Conservation (phyloP, 306 rosid genomes). For the Glycyrrhiza uralensis region DNA sequence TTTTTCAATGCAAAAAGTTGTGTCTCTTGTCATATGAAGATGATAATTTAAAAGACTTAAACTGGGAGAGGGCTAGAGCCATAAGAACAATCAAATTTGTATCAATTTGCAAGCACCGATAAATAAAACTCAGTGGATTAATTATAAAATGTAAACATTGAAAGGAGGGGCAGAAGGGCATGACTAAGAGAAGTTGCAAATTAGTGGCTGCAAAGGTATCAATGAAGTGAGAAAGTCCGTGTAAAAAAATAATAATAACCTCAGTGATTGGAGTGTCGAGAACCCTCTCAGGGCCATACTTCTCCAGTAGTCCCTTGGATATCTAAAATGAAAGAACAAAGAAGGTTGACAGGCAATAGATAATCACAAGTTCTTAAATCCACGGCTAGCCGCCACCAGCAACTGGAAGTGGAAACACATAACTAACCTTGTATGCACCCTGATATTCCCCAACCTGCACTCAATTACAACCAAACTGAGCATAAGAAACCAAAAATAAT, state of each 20-base stretch:
- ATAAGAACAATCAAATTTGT: background rate
- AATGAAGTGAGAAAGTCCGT: constrained; percentile 7
- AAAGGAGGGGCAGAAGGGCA: background rate
- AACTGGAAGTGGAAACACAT: background rate
- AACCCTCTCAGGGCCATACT: constrained; percentile 99
- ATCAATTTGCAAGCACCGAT: background rate
- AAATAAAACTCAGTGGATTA: background rate
- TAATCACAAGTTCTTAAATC: background rate
- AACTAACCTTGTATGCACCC: constrained; percentile 95
- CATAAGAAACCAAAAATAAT: constrained; percentile 8
- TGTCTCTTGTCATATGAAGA: background rate
- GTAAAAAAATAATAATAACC: constrained; percentile 54
- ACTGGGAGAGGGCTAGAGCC: background rate
- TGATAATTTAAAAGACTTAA: background rate
- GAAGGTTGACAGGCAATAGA: background rate
- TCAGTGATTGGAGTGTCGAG: constrained; percentile 98
- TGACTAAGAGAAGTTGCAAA: background rate
- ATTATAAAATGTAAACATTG: background rate
- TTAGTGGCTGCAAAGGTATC: background rate
- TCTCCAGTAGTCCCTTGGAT: constrained; percentile 86
- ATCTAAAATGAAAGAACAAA: constrained; percentile 45
- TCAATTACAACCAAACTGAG: constrained; percentile 12
- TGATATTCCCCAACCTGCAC: constrained; percentile 98
- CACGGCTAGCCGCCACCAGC: background rate
- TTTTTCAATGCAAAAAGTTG: background rate